A percentile compares a stretch with the other conserved stretches of the same genome.
Evolutionary conservation across 805 yeast genomes (phyloP).

Genomic region (Priceomyces carsonii): DNA sequence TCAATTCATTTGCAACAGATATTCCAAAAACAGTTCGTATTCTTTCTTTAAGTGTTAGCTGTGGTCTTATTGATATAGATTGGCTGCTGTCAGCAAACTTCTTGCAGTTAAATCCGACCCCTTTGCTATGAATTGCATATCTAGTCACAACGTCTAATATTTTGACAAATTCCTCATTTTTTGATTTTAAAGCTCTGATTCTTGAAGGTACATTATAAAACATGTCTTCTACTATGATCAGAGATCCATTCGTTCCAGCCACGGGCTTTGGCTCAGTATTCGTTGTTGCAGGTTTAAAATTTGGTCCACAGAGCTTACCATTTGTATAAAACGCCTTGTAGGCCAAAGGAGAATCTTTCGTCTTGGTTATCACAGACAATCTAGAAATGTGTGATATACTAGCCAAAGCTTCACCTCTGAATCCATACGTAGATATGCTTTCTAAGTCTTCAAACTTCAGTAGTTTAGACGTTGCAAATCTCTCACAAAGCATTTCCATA

Average conservation of each 20-base stretch:
- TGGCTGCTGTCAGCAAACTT: constrained; percentile 74
- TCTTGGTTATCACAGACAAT: constrained; percentile 76
- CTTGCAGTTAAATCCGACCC: constrained; percentile 78
- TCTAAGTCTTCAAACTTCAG: constrained; percentile 71
- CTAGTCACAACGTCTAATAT: constrained; percentile 82
- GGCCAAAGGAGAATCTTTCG: constrained; percentile 60
- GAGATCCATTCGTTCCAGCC: constrained; percentile 90
- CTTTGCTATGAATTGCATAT: constrained; percentile 72
- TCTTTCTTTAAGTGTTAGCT: constrained; percentile 57
- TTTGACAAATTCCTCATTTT: constrained; percentile 72
- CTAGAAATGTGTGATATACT: constrained; percentile 89
- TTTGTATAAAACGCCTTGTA: constrained; percentile 67
- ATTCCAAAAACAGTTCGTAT: constrained; percentile 75
- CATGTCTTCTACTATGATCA: constrained; percentile 79
- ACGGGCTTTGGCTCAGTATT: constrained; percentile 59
- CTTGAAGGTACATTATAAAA: constrained; percentile 88
- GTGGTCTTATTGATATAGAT: constrained; percentile 59
- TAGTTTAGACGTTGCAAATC: constrained; percentile 92
- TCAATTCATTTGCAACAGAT: constrained; percentile 61
- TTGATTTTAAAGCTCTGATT: constrained; percentile 59
- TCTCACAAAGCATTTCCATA: constrained; percentile 75
- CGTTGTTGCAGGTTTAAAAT: constrained; percentile 31
- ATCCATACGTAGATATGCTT: constrained; percentile 79
- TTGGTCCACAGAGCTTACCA: constrained; percentile 57
- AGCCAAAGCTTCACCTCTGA: constrained; percentile 95